phyloP scores from a whole-genome alignment of 345 rosid genomes.

The Trapa incisa region DNA sequence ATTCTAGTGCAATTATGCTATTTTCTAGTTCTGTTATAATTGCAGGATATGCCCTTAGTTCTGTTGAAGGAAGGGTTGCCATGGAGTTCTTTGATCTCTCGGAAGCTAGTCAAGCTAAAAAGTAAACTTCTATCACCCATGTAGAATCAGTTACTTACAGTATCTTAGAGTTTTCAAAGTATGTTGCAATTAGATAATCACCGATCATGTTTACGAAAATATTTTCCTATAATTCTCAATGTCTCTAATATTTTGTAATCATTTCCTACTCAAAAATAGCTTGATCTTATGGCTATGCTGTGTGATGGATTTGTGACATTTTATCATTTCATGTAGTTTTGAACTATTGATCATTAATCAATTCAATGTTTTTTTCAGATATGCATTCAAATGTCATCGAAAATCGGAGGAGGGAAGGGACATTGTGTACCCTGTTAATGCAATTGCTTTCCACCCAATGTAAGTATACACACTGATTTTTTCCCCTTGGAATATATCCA shows the following conservation, averaged over 20 bases:
- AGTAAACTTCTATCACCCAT: conserved; percentile 27
- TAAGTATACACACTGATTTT: conserved; percentile 24
- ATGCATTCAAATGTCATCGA: conserved; percentile 97
- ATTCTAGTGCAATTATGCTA: not conserved
- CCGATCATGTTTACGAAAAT: not conserved
- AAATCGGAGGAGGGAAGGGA: conserved; percentile 96
- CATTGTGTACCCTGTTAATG: conserved; percentile 89
- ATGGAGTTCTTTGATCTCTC: conserved; percentile 95
- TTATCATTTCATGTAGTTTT: not conserved
- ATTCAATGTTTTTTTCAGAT: conserved; percentile 33
- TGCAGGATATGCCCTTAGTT: conserved; percentile 97
- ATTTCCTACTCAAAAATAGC: no score
- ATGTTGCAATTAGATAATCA: not conserved
- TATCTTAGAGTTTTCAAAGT: not conserved
- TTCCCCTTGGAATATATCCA: not conserved
- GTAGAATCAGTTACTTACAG: not conserved
- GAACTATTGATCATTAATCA: not conserved
- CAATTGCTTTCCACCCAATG: conserved; percentile 97
- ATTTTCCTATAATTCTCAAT: not conserved
- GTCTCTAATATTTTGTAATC: not conserved
- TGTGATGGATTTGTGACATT: no score
- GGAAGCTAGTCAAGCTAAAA: conserved; percentile 90
- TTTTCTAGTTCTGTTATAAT: not conserved
- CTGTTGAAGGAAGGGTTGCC: conserved; percentile 95
- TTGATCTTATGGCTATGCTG: no score